Base-by-base conservation (phyloP, 1,284 basidiomycete species). In the Ganoderma lingzhi region DNA sequence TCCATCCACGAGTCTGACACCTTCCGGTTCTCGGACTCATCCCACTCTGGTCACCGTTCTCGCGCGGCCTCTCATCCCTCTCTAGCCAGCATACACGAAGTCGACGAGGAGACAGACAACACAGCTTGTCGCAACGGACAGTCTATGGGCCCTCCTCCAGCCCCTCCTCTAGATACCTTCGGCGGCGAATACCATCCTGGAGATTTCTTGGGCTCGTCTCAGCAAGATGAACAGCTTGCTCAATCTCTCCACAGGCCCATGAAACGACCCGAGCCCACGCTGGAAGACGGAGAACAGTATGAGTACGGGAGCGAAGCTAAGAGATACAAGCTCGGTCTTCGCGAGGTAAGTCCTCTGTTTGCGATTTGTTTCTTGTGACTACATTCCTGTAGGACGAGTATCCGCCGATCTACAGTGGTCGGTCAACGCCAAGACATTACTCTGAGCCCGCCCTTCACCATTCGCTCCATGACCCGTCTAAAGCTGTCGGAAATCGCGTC, bases 21-120 rank as follows among this genome's bases (percentile, higher is more conserved):
- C 6, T 64, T 62, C 39, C 66, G 67, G 28, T 68, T 66, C 58
- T 65, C 69, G 41, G 60, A 68, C 45, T 23, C 59, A 44, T 63
- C 69, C 35, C 60, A 63, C 15, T 51, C 42, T 37, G 63, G 63
- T 30, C 60, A 44, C 41, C 72, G 73, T 42, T 62, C 69, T 62
- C 74, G 68, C 23, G 64, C 69, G 3, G 62, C 68, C 5, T 75
- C 76, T 19, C 77, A 73, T 35, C 72, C 74, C 2, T 75, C 74
- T 62, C 73, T 77, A 9, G 75, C 76, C 63, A 75, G 74, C 62
- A 76, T 78, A 37, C 66, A 73, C 39, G 77, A 77, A 65, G 69
- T 68, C 55, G 71, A 70, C 3, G 77, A 78, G 42, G 73, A 75
- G 44, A 70, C 69, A 2, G 70, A 70, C 14, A 17, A 44, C 44